Evolutionary conservation across 2,329 filamentous ascomycete species (phyloP), one percentile per base, ranked within the genome.

Genomic region (Penicillium sp.): DNA sequence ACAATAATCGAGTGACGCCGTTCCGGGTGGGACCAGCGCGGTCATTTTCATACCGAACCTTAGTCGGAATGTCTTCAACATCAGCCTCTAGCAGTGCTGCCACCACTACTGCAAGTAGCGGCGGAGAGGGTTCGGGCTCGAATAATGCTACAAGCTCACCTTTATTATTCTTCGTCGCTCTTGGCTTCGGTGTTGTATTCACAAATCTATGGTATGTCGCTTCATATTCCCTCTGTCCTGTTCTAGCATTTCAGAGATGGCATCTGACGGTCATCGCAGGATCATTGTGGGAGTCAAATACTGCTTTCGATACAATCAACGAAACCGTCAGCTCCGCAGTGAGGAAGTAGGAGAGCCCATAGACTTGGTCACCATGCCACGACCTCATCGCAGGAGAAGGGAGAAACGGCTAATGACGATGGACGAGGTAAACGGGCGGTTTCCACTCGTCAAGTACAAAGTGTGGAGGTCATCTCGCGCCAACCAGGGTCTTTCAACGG

Each of bases 221-320:
- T 31, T 43, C 37, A 37, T 28, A 21, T 24, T 24, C 19, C 22
- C 55, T 38, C 7, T 40, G 19, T 29, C 15, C 19, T 17, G 26
- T 29, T 34, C 12, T 15, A 34, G n/a, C 38, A 17, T 40, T n/a
- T 28, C 37, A 45, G 24, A 12, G 41, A 35, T 39, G 19, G 5
- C 19, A 24, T 47, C 49, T 60, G 43, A 58, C 45, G 4, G 38
- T 45, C n/a, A 43, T 38, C 15, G 46, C 63, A 98, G 93, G 93
- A 98, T 98, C 63, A 98, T 98, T 61, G 93, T 98, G 53, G 93
- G 93, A 60, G 93, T 98, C 54, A 98, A 98, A 74, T 98, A 98
- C 71, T 98, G 93, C 73, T 98, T 98, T 72, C 81, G 93, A 61
- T 97, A 98, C 70, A 97, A 97, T 70, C 90, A 93, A 60, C 85